These are phyloP conservation scores for Talaromyces marneffei DNA, from an alignment of 2,329 filamentous ascomycete species.

Conservation along the genomic window DNA sequence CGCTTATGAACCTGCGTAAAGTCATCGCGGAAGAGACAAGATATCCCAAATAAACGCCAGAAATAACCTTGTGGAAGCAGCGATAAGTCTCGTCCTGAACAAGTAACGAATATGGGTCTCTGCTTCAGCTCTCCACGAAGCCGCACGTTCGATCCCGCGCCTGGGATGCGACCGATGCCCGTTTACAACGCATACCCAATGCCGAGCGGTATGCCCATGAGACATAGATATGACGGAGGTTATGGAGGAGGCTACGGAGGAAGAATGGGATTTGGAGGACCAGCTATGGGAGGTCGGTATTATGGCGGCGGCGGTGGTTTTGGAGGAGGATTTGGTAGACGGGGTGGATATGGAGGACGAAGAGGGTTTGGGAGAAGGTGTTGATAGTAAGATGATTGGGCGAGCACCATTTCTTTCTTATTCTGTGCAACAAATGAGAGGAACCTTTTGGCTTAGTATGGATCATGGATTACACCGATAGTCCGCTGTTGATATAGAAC, in stretches of 20 bases:
- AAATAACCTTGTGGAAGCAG: background rate
- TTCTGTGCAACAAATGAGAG: no score
- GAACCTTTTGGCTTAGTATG: background rate
- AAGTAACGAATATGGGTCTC: background rate
- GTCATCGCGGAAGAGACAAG: background rate
- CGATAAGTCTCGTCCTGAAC: background rate
- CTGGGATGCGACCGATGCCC: background rate
- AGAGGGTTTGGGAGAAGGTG: background rate
- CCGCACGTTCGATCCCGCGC: background rate
- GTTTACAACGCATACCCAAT: background rate
- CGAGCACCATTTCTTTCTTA: background rate
- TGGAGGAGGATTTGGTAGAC: background rate
- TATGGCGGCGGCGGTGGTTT: background rate
- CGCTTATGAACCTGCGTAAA: background rate
- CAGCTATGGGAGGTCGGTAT: background rate
- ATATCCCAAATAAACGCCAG: background rate
- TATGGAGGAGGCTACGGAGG: background rate
- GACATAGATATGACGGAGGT: background rate
- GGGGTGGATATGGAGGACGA: background rate
- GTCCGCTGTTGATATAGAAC: background rate
- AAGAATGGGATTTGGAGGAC: background rate
- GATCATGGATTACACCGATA: background rate
- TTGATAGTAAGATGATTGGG: background rate
- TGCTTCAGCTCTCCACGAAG: slow-evolving; percentile 1
- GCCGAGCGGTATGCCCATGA: slow-evolving; percentile 1